Conservation (phyloP, 768 basidiomycete genomes). For the Leucocoprinus leucothites region DNA sequence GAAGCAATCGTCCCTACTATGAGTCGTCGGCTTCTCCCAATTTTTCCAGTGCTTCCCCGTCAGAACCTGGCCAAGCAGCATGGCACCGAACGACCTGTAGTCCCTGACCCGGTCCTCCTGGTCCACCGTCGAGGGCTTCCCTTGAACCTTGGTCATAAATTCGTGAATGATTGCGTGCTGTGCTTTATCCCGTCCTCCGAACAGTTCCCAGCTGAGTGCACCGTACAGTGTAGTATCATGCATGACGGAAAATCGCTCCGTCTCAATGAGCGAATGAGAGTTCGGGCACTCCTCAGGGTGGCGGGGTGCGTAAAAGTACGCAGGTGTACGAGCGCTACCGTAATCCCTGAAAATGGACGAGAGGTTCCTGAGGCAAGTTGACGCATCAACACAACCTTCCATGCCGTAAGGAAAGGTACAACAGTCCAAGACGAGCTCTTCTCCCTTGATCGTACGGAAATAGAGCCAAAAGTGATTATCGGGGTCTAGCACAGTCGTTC, state of each 20-base stretch:
- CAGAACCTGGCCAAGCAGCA: not conserved
- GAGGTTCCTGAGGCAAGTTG: not conserved
- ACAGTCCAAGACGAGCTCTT: constrained; percentile 38
- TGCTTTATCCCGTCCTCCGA: not conserved
- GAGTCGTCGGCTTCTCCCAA: not conserved
- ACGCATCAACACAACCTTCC: constrained; percentile 1
- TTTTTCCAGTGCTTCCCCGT: not conserved
- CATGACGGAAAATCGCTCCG: not conserved
- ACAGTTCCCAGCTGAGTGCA: not conserved
- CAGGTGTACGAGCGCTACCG: constrained; percentile 7
- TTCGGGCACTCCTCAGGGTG: not conserved
- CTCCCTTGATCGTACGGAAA: constrained; percentile 39
- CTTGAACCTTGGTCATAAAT: not conserved
- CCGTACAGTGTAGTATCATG: not conserved
- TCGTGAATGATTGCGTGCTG: not conserved
- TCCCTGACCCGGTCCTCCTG: not conserved
- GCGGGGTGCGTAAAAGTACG: not conserved
- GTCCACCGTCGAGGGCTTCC: not conserved
- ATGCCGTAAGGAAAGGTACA: constrained; percentile 5
- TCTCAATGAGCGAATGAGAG: not conserved
- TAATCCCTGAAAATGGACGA: not conserved
- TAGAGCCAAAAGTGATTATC: constrained; percentile 49
- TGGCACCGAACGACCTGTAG: not conserved
- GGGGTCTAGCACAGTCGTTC: constrained; percentile 35
- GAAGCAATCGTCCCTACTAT: not conserved